Evolutionary conservation across 257 asterid species (phyloP).

Genomic region (Solanum etuberosum): DNA sequence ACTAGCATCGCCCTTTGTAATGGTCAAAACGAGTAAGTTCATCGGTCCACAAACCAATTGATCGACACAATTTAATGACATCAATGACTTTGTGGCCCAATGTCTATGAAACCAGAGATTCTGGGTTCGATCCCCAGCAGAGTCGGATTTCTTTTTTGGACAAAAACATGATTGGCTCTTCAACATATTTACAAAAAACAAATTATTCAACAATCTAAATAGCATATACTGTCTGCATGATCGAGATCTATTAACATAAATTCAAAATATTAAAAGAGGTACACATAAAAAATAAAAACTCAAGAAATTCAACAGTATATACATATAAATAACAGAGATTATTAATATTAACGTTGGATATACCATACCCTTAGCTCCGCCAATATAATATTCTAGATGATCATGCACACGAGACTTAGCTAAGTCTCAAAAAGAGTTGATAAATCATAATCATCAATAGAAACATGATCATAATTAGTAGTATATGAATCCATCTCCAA

Average conservation of each 20-base stretch:
- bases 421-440: constrained; percentile 8
- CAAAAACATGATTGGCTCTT: neutral
- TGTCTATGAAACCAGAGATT: constrained; percentile 98
- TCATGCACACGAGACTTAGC: neutral
- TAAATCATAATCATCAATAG: constrained; percentile 21
- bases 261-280: neutral
- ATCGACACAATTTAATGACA: neutral
- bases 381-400: neutral
- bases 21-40: neutral
- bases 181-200: too few species aligned
- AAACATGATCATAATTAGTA: neutral
- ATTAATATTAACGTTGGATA: neutral
- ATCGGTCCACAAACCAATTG: rapidly evolving
- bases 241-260: neutral
- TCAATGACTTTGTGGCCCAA: constrained; percentile 48
- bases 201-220: neutral
- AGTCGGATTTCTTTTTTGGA: neutral
- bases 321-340: neutral
- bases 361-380: neutral
- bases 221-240: neutral
- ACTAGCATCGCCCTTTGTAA: neutral
- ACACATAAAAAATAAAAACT: neutral
- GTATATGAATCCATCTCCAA: constrained; percentile 31
- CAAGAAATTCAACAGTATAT: neutral
- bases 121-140: constrained; percentile 39